Conservation (phyloP, 1,139 yeast species). For the Pichia sp. region DNA sequence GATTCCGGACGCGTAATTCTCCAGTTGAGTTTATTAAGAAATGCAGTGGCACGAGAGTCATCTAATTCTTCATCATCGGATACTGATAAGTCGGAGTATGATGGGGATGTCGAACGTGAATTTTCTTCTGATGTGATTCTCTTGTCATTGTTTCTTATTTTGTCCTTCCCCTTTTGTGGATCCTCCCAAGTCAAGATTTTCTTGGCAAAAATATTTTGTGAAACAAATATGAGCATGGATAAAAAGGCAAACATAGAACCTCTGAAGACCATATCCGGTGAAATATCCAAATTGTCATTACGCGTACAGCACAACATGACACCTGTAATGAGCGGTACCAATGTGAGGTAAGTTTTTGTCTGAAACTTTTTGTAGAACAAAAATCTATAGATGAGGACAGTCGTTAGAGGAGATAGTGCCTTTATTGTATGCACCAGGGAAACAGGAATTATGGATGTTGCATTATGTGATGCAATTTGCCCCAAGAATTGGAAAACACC, state of each 20-base stretch:
- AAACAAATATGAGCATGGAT: slow-evolving; percentile 81
- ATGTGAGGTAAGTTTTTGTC: slow-evolving; percentile 63
- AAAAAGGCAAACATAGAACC: slow-evolving; percentile 73
- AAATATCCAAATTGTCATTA: slow-evolving; percentile 24
- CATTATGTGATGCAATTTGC: slow-evolving; percentile 82
- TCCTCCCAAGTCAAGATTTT: slow-evolving; percentile 50
- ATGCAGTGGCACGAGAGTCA: slow-evolving; percentile 19
- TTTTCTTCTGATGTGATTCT: too few species aligned
- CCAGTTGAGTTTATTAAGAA: slow-evolving; percentile 22
- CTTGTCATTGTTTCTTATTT: too few species aligned
- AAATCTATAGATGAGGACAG: slow-evolving; percentile 71
- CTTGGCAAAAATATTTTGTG: slow-evolving; percentile 89
- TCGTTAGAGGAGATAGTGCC: slow-evolving; percentile 80
- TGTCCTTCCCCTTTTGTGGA: too few species aligned
- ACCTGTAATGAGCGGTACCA: slow-evolving; percentile 71
- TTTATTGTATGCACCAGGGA: slow-evolving; percentile 89
- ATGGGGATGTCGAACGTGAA: background rate
- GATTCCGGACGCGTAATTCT: slow-evolving; percentile 25
- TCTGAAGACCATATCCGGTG: slow-evolving; percentile 34
- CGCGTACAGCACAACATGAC: slow-evolving; percentile 78
- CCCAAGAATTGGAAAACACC: slow-evolving; percentile 89
- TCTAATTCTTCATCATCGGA: slow-evolving; percentile 11
- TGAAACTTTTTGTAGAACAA: slow-evolving; percentile 52
- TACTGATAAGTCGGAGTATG: background rate
- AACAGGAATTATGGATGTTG: slow-evolving; percentile 83